A percentile compares a stretch with the other conserved stretches of the same genome.
These are phyloP conservation scores for Kwoniella newhampshirensis DNA, from an alignment of 768 basidiomycete genomes.

Conservation along the genomic window DNA sequence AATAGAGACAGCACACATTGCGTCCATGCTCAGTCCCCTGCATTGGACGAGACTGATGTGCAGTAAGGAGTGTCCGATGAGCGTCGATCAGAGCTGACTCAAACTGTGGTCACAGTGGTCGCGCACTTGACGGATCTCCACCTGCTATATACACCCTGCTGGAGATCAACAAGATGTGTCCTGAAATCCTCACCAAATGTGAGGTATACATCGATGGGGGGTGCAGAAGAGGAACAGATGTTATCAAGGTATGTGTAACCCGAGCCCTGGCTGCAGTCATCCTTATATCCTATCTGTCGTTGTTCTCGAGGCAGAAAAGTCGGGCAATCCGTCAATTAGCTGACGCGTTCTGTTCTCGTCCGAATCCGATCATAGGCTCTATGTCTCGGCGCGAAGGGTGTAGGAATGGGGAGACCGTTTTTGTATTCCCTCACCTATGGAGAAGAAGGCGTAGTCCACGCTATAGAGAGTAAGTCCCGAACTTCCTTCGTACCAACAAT, in stretches of 20 bases:
- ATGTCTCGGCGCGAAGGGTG: conserved; percentile 61
- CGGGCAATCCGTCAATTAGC: too few species aligned
- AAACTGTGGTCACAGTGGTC: conserved; percentile 15
- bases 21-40: too few species aligned
- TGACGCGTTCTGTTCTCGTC: too few species aligned
- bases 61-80: too few species aligned
- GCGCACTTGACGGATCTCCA: conserved; percentile 39
- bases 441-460: conserved; percentile 52
- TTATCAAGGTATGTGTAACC: conserved; percentile 66
- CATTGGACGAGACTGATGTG: too few species aligned
- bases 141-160: conserved; percentile 64
- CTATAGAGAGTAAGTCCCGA: conserved; percentile 52
- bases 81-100: not conserved
- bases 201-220: conserved; percentile 83
- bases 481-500: conserved; percentile 7
- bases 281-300: too few species aligned
- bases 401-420: conserved; percentile 54
- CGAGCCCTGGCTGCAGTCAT: too few species aligned
- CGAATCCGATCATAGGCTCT: too few species aligned
- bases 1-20: too few species aligned
- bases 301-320: too few species aligned
- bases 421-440: conserved; percentile 55
- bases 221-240: conserved; percentile 76
- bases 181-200: conserved; percentile 72
- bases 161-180: conserved; percentile 67